Evolutionary conservation across 768 basidiomycete genomes (phyloP), one percentile per base, ranked within the genome.

Genomic region (Pisolithus sp.): DNA sequence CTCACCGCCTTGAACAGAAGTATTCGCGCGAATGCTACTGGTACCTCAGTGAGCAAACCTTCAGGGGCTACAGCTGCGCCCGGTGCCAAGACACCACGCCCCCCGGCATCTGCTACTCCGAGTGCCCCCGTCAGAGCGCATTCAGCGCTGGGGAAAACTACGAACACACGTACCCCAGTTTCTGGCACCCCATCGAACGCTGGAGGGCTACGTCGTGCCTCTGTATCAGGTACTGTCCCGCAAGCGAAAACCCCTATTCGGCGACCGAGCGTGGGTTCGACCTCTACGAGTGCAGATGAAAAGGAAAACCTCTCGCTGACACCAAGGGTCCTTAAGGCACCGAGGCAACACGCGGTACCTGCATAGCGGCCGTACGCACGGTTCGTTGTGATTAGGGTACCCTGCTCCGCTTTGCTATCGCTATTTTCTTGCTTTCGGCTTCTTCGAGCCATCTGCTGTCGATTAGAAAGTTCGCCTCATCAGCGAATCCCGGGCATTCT

Each of bases 1-100:
- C 23, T 48, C 9, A 50, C 73, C 8, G 73, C 81, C 9, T 68
- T 83, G 5, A 73, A 73, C 23, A 78, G 73, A 63, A 83, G 80
- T 55, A 62, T 62, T 30, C 80, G 83, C 5, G 59, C 72, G 9
- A 83, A 77, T 53, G 55, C 53, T 24, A 40, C 53, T 2, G 41
- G 61, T 24, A 60, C 55, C 39, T 52, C 68, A 9, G 50, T 64
- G 5, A 59, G 54, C 59, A 55, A 59, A 54, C 21, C 65, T 15
- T 67, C 70, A 41, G 76, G 76, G 10, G 71, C 74, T 4, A 79
- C 81, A 77, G 82, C 76, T 3, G 81, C 81, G 18, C 77, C 78
- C 17, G 66, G 73, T 30, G 20, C 54, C 2, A 65, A 57, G 30
- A 7, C 41, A 21, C 57, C 62, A 10, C 73, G 76, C 28, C 52